These are phyloP conservation scores for Durusdinium trenchii DNA, from an alignment of 73 alveolate species.

Conservation along the genomic window DNA sequence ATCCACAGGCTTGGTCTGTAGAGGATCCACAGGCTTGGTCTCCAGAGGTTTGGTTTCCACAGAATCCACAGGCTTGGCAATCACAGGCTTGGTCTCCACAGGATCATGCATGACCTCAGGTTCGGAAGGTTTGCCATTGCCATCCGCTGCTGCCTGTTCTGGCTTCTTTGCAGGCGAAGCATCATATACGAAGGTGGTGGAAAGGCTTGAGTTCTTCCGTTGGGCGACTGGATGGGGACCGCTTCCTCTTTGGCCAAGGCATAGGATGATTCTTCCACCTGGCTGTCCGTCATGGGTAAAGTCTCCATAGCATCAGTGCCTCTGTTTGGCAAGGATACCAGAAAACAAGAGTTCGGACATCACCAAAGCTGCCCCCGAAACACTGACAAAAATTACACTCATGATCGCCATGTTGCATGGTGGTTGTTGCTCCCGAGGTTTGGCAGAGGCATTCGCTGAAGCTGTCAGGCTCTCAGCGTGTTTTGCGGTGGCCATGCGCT, in stretches of 20 bases:
- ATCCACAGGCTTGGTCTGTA: no score
- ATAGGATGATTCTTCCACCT: background rate
- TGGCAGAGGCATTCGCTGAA: background rate
- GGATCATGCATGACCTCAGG: no score
- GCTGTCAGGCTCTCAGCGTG: background rate
- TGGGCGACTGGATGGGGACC: background rate
- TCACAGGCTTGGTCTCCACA: no score
- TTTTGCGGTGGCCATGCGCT: background rate
- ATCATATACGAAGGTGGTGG: no score
- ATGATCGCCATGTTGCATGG: background rate
- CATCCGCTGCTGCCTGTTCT: no score
- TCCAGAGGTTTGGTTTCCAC: no score
- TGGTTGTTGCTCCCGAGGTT: no score
- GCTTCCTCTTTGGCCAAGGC: background rate
- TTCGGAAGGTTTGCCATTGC: no score
- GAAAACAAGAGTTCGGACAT: background rate
- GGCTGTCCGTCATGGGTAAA: background rate
- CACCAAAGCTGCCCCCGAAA: no score
- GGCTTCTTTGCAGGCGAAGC: no score
- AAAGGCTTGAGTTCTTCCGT: background rate
- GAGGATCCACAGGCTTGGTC: no score
- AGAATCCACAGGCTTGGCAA: no score
- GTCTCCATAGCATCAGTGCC: slow-evolving; percentile 7
- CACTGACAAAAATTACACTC: background rate
- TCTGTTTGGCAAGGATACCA: background rate